Evolutionary conservation across 306 rosid genomes (phyloP).

Genomic region (Boehmeria nivea): DNA sequence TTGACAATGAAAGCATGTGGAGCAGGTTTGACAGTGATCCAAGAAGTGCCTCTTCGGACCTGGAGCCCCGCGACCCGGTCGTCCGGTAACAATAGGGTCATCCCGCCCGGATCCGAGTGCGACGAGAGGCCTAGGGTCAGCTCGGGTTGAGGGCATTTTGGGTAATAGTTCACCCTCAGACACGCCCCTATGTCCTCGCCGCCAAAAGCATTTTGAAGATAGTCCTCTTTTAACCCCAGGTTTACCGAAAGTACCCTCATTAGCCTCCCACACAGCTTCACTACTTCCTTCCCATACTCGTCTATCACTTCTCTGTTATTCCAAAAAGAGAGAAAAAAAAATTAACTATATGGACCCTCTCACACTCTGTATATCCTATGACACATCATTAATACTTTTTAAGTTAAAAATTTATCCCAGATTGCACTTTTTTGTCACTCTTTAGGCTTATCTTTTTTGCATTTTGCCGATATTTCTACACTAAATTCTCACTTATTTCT

Average conservation of each 20-base stretch:
- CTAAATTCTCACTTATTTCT: too few species aligned
- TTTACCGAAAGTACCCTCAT: constrained; percentile 56
- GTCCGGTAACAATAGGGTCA: constrained; percentile 67
- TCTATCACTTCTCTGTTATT: constrained; percentile 61
- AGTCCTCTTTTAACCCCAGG: constrained; percentile 50
- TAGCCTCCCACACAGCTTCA: constrained; percentile 61
- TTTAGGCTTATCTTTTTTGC: too few species aligned
- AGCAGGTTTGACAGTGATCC: constrained; percentile 83
- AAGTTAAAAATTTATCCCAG: too few species aligned
- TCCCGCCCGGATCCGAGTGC: constrained; percentile 87
- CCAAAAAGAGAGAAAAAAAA: not conserved
- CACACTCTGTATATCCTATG: too few species aligned
- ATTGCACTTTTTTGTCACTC: too few species aligned
- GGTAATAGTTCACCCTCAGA: constrained; percentile 73
- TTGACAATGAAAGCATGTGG: constrained; percentile 77
- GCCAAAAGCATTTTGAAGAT: constrained; percentile 56
- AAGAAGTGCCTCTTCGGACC: constrained; percentile 45
- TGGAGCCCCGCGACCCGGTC: constrained; percentile 66
- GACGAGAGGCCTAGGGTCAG: constrained; percentile 77
- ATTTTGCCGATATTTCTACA: too few species aligned
- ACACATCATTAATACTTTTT: too few species aligned
- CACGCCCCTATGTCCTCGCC: constrained; percentile 78
- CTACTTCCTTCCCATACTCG: constrained; percentile 74
- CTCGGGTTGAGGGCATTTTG: constrained; percentile 74
- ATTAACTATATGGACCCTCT: too few species aligned